Evolutionary conservation across 108 stramenopile genomes (phyloP).

Genomic region (Conticribra guillardii): DNA sequence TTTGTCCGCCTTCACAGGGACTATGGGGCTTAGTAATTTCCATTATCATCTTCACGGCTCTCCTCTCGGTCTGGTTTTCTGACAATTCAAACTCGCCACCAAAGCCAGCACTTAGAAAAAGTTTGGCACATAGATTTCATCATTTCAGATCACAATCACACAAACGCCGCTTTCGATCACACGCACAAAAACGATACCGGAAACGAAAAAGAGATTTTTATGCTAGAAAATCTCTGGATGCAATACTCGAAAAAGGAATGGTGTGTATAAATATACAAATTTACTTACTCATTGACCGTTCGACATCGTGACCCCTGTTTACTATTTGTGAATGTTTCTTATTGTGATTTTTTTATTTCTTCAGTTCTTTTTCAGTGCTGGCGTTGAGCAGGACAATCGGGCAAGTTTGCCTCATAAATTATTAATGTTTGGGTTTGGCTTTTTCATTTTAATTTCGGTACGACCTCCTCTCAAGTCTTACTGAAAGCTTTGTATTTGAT

Average conservation of each 20-base stretch:
- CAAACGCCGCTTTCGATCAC: background rate
- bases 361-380: conserved; percentile 5
- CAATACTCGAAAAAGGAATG: background rate
- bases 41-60: background rate
- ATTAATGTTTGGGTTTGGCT: conserved; percentile 3
- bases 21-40: background rate
- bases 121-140: too few species aligned
- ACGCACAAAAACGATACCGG: background rate
- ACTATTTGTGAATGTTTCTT: background rate
- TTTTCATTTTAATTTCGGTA: background rate
- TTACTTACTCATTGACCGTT: background rate
- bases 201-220: background rate
- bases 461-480: background rate
- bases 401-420: background rate
- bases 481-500: background rate
- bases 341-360: background rate
- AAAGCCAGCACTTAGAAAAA: too few species aligned
- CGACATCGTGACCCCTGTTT: background rate
- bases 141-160: background rate
- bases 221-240: background rate
- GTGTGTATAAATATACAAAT: background rate
- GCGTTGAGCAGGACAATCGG: background rate
- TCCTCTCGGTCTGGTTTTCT: conserved; percentile 1
- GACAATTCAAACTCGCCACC: too few species aligned
- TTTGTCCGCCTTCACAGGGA: background rate